Evolutionary conservation across 2,329 filamentous ascomycete species (phyloP).

Genomic region (Trichoderma gracile): DNA sequence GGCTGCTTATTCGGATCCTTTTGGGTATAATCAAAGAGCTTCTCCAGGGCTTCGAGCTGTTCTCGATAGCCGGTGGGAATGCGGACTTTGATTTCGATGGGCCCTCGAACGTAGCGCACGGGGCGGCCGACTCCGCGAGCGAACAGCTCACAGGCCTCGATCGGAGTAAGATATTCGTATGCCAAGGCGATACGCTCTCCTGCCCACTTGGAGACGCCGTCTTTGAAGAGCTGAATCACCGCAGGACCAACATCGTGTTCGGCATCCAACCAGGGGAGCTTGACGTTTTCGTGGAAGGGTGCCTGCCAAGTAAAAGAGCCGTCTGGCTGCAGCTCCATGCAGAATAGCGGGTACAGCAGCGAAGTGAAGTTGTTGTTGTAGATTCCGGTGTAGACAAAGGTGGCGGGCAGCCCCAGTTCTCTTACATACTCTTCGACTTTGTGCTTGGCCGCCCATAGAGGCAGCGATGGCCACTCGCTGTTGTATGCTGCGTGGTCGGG

Average conservation of each 20-base stretch:
- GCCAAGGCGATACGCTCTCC: conserved; percentile 76
- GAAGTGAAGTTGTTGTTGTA: conserved; percentile 99
- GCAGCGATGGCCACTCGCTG: conserved; percentile 74
- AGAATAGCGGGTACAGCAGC: conserved; percentile 87
- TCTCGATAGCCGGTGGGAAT: conserved; percentile 86
- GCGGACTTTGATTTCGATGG: conserved; percentile 81
- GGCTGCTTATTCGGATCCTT: conserved; percentile 58
- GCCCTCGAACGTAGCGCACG: conserved; percentile 74
- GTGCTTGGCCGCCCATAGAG: conserved; percentile 91
- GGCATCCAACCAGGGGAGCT: conserved; percentile 91
- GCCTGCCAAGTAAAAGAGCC: conserved; percentile 91
- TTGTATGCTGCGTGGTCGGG: conserved; percentile 86
- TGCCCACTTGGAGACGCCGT: conserved; percentile 85
- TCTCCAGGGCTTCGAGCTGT: conserved; percentile 72
- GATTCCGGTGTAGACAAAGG: conserved; percentile 94
- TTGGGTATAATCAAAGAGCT: conserved; percentile 55
- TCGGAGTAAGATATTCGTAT: conserved; percentile 83
- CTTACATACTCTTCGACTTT: conserved; percentile 89
- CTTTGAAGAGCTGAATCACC: conserved; percentile 91
- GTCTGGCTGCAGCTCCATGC: conserved; percentile 83
- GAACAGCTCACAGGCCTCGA: conserved; percentile 80
- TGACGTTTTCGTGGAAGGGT: conserved; percentile 86
- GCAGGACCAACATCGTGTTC: conserved; percentile 95
- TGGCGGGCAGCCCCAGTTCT: conserved; percentile 78
- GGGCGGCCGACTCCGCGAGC: conserved; percentile 73